Evolutionary conservation across 176 grass and related monocot species (phyloP).

Genomic region (Thalia dealbata): DNA sequence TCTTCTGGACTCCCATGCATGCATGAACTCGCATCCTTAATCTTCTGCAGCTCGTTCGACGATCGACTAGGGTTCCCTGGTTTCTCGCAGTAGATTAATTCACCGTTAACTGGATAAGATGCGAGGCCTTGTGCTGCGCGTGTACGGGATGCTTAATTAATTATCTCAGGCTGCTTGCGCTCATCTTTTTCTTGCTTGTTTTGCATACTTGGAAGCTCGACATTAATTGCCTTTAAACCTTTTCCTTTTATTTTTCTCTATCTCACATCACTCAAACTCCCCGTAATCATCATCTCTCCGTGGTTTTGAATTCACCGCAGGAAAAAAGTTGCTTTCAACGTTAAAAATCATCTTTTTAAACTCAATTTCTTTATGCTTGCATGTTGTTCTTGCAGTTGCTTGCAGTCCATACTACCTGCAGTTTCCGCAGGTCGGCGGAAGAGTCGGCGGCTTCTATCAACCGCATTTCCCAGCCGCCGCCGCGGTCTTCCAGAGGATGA

Average conservation of each 20-base stretch:
- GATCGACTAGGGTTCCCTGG: neutral
- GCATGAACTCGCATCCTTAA: neutral
- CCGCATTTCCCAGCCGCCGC: neutral
- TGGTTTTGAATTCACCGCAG: neutral
- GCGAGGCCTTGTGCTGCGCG: too few species aligned
- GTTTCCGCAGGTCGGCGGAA: neutral
- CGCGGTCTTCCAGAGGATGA: neutral
- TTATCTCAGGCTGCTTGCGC: too few species aligned
- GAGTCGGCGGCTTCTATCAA: constrained; percentile 24
- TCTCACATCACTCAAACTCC: too few species aligned
- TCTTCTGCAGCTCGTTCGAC: neutral
- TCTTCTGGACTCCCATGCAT: neutral
- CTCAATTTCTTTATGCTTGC: neutral
- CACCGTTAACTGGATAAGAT: too few species aligned
- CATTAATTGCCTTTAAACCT: too few species aligned
- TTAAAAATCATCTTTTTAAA: too few species aligned
- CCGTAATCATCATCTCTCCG: too few species aligned
- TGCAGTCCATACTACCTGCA: constrained; percentile 29
- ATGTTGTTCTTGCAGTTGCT: constrained; percentile 20
- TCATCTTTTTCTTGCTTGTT: too few species aligned
- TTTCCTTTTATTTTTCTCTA: too few species aligned
- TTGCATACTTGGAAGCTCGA: too few species aligned
- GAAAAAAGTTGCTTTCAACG: neutral
- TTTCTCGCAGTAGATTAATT: neutral
- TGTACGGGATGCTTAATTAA: too few species aligned